Base-by-base conservation (phyloP, 371 early-diverging fungal species). In the Funneliformis caledonium region DNA sequence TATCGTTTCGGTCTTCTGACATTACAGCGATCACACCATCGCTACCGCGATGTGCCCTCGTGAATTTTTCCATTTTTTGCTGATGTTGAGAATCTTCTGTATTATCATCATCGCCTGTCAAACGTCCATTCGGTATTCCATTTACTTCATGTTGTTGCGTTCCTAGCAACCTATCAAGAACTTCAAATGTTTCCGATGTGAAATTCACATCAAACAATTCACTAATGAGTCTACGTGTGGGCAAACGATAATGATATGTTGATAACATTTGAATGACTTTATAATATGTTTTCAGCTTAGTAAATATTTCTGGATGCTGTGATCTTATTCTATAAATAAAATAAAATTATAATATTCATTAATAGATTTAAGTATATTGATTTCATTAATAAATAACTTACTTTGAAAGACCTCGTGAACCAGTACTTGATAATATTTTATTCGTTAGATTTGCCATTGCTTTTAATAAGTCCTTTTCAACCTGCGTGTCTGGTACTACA, bases 401-500 rank as follows among this genome's bases (percentile, higher is more conserved):
- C 94, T 84, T 89, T 61, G 93, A 88, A 12, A 96, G 82, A 26
- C 87, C 87, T 80, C 92, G 92, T 22, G 93, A 93, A 1, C 94
- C 94, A 14, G 92, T 92, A 80, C 91, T 93, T 1, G 95, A 92
- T n/a, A 95, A 85, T 67, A 97, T 94, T 80, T 96, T 94, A 81
- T 96, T 97, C 75, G 93, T 92, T 85, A 97, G 88, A 81, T 95
- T 94, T 52, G 95, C 94, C 73, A 95, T 89, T 50, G 91, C 86
- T 81, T 89, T 89, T 14, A 96, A 82, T 43, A 96, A 91, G 81
- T 94, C 94, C 64, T 87, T 82, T 80, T 91, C 92, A 14, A 90
- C 84, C 14, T 85, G 77, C 81, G 93, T 87, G 0, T 82, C 81
- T 43, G 87, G 85, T 22, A 82, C 82, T 22, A 82, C 72, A n/a